Conservation (phyloP, 2,329 filamentous ascomycete genomes). For the Volutella citrinella region DNA sequence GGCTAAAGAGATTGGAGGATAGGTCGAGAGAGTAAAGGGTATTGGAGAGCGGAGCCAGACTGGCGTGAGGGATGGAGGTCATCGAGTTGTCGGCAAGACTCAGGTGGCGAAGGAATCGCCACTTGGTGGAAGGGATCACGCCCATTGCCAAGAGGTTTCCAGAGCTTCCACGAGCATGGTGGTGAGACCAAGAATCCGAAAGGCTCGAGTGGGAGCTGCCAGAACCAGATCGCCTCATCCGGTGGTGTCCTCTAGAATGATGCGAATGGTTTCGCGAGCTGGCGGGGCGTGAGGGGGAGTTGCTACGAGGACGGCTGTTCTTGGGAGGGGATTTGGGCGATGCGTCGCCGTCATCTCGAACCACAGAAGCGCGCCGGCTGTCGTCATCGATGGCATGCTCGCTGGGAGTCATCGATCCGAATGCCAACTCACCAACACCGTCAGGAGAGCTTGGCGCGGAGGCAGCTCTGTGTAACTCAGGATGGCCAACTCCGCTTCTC, state of each 20-base stretch:
- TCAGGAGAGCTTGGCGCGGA: slow-evolving; percentile 66
- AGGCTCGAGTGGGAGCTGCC: slow-evolving; percentile 86
- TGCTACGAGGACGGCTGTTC: slow-evolving; percentile 62
- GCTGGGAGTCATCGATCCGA: slow-evolving; percentile 57
- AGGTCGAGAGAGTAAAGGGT: slow-evolving; percentile 90
- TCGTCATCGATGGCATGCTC: slow-evolving; percentile 46
- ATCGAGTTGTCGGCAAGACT: slow-evolving; percentile 90
- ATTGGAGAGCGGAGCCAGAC: slow-evolving; percentile 78
- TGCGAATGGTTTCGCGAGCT: slow-evolving; percentile 71
- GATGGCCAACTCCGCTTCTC: slow-evolving; percentile 61
- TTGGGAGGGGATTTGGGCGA: slow-evolving; percentile 40
- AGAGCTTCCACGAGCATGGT: slow-evolving; percentile 64
- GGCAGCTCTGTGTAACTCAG: slow-evolving; percentile 64
- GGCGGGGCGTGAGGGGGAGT: slow-evolving; percentile 74
- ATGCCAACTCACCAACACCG: slow-evolving; percentile 47
- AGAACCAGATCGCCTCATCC: slow-evolving; percentile 82
- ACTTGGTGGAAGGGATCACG: slow-evolving; percentile 79
- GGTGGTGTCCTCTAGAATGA: slow-evolving; percentile 65
- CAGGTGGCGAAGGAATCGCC: slow-evolving; percentile 90
- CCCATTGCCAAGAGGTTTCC: slow-evolving; percentile 72
- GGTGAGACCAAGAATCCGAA: slow-evolving; percentile 60
- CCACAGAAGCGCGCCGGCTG: slow-evolving; percentile 40
- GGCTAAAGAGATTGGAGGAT: slow-evolving; percentile 88
- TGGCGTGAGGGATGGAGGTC: slow-evolving; percentile 71
- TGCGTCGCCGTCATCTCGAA: slow-evolving; percentile 47